These are phyloP conservation scores for Arachnomyces sp. DNA, from an alignment of 2,329 filamentous ascomycete genomes.

Conservation along the genomic window DNA sequence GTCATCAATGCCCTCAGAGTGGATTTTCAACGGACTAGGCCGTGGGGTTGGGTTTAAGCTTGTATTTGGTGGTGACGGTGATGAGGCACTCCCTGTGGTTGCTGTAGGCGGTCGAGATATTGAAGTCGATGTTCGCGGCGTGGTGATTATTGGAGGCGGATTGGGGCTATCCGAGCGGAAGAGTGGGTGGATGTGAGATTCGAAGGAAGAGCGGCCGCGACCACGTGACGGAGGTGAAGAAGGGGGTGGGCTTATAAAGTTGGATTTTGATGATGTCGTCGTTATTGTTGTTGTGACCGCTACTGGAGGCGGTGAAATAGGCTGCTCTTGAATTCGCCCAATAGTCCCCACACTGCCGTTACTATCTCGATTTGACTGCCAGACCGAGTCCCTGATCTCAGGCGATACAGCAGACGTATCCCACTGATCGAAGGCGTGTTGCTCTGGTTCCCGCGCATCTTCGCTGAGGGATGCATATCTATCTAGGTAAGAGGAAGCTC, in stretches of 20 bases:
- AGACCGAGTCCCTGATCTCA: constrained; percentile 3
- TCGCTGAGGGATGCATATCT: no score
- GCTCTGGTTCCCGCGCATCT: background rate
- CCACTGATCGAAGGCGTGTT: constrained; percentile 7
- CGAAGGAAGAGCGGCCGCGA: constrained; percentile 3
- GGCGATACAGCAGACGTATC: constrained; percentile 6
- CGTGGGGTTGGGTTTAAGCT: no score
- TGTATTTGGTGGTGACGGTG: no score
- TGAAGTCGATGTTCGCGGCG: background rate
- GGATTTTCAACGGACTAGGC: no score
- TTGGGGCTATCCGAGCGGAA: constrained; percentile 9
- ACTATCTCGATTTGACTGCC: constrained; percentile 1
- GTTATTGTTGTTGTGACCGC: background rate
- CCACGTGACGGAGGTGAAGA: background rate
- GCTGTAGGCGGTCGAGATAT: background rate
- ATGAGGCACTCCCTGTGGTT: no score
- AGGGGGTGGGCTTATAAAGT: background rate
- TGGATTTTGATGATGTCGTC: background rate
- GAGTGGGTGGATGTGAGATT: constrained; percentile 8
- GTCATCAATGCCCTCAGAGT: no score
- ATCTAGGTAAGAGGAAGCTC: no score
- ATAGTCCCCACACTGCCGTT: no score
- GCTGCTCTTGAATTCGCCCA: background rate
- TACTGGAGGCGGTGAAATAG: constrained; percentile 2
- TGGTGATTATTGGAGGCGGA: background rate